phyloP scores from a whole-genome alignment of 2,329 filamentous ascomycete species.

The Colletotrichum tofieldiae region DNA sequence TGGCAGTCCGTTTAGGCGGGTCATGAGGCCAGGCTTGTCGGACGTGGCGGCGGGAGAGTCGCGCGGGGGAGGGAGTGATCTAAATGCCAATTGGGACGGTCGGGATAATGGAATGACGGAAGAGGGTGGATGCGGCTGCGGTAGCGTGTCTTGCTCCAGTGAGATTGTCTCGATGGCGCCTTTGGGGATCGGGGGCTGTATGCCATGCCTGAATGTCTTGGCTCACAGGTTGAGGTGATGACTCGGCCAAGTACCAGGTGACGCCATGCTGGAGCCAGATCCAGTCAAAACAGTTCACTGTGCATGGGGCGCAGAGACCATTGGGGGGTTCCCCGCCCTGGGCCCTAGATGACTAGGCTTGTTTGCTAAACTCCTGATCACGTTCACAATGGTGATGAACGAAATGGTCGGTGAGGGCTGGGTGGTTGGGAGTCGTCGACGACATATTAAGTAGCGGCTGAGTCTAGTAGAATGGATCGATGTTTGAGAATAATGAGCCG shows the following conservation, averaged over 20 bases:
- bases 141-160: constrained; percentile 13
- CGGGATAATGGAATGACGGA: constrained; percentile 3
- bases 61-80: background rate
- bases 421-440: background rate
- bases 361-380: constrained; percentile 17
- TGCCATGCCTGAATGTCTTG: constrained; percentile 1
- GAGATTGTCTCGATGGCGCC: constrained; percentile 15
- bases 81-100: constrained; percentile 24
- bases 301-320: constrained; percentile 25
- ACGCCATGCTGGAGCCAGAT: constrained; percentile 35
- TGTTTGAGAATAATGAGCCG: background rate
- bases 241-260: constrained; percentile 35
- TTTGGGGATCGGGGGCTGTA: background rate
- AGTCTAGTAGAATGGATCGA: background rate
- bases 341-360: constrained; percentile 17
- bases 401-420: constrained; percentile 2
- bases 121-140: background rate
- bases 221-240: constrained; percentile 10
- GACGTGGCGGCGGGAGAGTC: constrained; percentile 26
- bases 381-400: background rate
- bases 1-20: constrained; percentile 23
- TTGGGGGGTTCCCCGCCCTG: constrained; percentile 31
- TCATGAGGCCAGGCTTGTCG: constrained; percentile 17
- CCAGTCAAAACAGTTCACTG: constrained; percentile 26
- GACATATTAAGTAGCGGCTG: background rate